phyloP scores from a whole-genome alignment of 768 basidiomycete species.

The Hericium coralloides region DNA sequence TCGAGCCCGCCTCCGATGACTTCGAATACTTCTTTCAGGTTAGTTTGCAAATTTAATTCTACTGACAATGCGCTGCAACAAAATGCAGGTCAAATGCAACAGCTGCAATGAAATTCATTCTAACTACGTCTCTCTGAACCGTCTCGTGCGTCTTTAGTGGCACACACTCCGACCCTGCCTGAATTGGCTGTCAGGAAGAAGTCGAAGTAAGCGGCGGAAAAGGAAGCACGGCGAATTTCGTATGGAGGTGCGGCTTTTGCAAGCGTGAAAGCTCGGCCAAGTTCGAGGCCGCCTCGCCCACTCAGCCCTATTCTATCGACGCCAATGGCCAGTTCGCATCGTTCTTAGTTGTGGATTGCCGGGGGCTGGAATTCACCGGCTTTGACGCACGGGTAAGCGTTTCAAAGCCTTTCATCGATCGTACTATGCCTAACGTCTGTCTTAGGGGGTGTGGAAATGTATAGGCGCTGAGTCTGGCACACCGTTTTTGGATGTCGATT shows the following conservation, averaged over 20 bases:
- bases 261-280: slow-evolving; percentile 79
- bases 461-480: slow-evolving; percentile 48
- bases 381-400: slow-evolving; percentile 63
- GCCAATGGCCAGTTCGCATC: slow-evolving; percentile 52
- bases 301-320: slow-evolving; percentile 51
- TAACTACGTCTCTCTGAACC: slow-evolving; percentile 65
- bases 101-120: slow-evolving; percentile 73
- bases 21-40: slow-evolving; percentile 83
- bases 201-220: slow-evolving; percentile 58
- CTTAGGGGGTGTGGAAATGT: slow-evolving; percentile 76
- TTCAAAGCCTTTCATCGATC: background rate
- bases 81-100: slow-evolving; percentile 62
- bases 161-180: background rate
- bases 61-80: slow-evolving; percentile 1
- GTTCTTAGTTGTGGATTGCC: slow-evolving; percentile 70
- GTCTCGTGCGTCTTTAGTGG: slow-evolving; percentile 33
- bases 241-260: slow-evolving; percentile 73
- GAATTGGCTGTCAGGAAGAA: slow-evolving; percentile 26
- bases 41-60: background rate
- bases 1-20: slow-evolving; percentile 54
- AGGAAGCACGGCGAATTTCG: slow-evolving; percentile 64
- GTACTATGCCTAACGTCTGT: background rate
- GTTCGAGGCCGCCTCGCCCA: slow-evolving; percentile 46
- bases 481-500: slow-evolving; percentile 55
- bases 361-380: slow-evolving; percentile 73